A percentile compares a stretch with the other conserved stretches of the same genome.
Evolutionary conservation across 768 basidiomycete genomes (phyloP).

Genomic region (Tubosaeta brunneosetosa): DNA sequence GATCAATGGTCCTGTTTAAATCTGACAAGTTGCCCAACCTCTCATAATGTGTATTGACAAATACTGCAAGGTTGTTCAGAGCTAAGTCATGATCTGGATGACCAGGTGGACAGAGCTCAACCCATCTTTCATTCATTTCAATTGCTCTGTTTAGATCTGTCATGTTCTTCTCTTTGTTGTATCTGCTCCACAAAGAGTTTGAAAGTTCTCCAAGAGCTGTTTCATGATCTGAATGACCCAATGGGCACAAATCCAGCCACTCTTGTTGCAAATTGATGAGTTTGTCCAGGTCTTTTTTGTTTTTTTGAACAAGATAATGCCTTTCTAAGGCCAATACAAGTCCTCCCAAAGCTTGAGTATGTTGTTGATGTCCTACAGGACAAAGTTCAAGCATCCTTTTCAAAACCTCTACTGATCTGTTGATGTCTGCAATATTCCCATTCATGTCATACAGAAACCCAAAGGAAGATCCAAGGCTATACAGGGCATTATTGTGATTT

Average conservation of each 20-base stretch:
- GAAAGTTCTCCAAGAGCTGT: background rate
- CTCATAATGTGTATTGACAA: background rate
- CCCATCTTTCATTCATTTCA: background rate
- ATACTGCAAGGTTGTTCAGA: background rate
- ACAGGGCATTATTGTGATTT: background rate
- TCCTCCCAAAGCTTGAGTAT: background rate
- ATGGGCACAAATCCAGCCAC: background rate
- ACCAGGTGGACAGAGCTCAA: background rate
- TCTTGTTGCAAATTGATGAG: background rate
- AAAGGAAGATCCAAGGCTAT: background rate
- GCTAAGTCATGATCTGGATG: background rate
- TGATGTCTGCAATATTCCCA: background rate
- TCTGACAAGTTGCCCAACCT: background rate
- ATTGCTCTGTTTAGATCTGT: background rate
- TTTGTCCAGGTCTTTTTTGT: background rate
- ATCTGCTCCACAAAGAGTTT: background rate
- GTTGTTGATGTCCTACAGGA: background rate
- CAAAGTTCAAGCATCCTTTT: background rate
- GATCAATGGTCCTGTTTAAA: background rate
- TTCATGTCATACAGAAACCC: background rate
- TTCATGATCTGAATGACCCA: background rate
- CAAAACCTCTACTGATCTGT: background rate
- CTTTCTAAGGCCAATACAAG: background rate
- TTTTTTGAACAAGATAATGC: background rate
- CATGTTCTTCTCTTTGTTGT: no score